A percentile compares a stretch with the other conserved stretches of the same genome.
Conservation (phyloP, 768 basidiomycete species). For the Xerocomus potaroensis region DNA sequence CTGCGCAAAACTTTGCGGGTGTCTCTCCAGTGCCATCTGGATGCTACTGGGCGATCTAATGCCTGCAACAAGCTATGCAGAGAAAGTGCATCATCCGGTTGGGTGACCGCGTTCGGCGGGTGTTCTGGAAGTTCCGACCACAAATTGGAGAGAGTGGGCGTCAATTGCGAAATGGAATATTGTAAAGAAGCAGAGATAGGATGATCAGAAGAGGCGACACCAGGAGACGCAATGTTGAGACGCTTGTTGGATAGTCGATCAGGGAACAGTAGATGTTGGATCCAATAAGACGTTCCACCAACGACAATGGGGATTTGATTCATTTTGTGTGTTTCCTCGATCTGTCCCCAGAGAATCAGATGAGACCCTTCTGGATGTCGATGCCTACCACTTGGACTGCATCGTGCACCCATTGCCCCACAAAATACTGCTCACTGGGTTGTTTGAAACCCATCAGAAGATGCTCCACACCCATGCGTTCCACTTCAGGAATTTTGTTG, state of each 20-base stretch:
- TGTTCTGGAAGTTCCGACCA: conserved; percentile 56
- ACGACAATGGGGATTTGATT: conserved; percentile 81
- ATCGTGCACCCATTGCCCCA: conserved; percentile 85
- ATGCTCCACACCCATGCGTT: conserved; percentile 81
- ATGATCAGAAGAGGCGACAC: background rate
- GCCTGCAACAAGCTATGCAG: conserved; percentile 61
- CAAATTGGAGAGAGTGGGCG: conserved; percentile 44
- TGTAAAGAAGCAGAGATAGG: conserved; percentile 36
- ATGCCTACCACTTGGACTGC: conserved; percentile 67
- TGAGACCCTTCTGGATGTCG: background rate
- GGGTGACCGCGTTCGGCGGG: conserved; percentile 50
- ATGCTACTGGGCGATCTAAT: conserved; percentile 71
- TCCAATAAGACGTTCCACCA: conserved; percentile 97
- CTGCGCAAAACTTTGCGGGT: conserved; percentile 84
- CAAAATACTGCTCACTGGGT: conserved; percentile 83
- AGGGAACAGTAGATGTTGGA: conserved; percentile 92
- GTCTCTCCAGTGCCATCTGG: conserved; percentile 95
- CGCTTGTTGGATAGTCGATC: conserved; percentile 50
- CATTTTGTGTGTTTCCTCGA: conserved; percentile 63
- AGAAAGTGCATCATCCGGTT: conserved; percentile 55
- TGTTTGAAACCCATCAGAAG: conserved; percentile 84
- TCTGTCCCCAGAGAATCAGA: conserved; percentile 40
- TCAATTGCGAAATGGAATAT: conserved; percentile 41
- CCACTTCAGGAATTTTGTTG: conserved; percentile 79
- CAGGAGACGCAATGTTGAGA: conserved; percentile 3